phyloP scores from a whole-genome alignment of 306 rosid species.

The Urtica urens region DNA sequence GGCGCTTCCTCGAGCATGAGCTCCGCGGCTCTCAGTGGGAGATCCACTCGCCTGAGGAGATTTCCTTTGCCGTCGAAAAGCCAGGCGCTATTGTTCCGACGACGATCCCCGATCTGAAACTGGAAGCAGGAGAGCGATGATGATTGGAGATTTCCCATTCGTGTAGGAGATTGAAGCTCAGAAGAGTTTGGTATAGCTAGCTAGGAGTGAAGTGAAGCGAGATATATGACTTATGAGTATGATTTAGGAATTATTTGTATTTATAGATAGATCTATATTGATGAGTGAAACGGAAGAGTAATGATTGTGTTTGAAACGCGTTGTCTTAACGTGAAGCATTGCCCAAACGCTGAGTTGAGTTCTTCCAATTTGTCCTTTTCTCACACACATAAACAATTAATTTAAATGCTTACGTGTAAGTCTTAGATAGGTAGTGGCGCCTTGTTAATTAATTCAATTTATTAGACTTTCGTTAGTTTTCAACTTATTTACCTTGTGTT shows the following conservation, averaged over 20 bases:
- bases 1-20: slow-evolving; percentile 47
- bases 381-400: no score
- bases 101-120: background rate
- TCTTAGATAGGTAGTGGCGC: no score
- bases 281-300: background rate
- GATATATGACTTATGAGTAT: background rate
- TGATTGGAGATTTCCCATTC: slow-evolving; percentile 19
- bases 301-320: slow-evolving; percentile 1
- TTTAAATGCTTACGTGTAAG: background rate
- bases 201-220: background rate
- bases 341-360: slow-evolving; percentile 4
- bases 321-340: background rate
- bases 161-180: no score
- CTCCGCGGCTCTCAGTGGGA: slow-evolving; percentile 42
- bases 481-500: background rate
- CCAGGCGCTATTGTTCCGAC: slow-evolving; percentile 11
- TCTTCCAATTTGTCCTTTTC: background rate
- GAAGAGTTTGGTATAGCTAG: background rate
- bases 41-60: slow-evolving; percentile 17
- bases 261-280: background rate
- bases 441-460: no score
- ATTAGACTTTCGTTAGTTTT: background rate
- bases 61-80: slow-evolving; percentile 34
- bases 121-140: slow-evolving; percentile 6
- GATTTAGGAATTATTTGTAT: no score